Conservation (phyloP, 2,329 filamentous ascomycete species). For the Exophiala xenobiotica region DNA sequence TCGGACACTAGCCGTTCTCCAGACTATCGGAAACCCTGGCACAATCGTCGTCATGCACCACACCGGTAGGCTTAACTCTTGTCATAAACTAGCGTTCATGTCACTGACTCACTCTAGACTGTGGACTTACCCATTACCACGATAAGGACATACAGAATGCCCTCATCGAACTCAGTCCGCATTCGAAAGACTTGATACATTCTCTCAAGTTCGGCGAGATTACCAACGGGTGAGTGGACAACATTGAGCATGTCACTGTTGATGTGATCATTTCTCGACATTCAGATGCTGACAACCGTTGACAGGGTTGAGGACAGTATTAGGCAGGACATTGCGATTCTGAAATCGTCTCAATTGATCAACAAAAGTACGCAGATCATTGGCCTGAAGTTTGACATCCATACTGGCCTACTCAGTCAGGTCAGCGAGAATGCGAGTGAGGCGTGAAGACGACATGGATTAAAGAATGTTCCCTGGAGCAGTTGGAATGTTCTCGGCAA, state of each 20-base stretch:
- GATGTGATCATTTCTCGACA: too few relatives aligned
- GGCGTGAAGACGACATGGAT: too few relatives aligned
- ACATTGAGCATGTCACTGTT: too few relatives aligned
- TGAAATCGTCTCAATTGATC: constrained; percentile 13
- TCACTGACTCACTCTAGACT: constrained; percentile 5
- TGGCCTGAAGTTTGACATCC: constrained; percentile 10
- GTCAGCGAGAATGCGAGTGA: too few relatives aligned
- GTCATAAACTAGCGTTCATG: background rate
- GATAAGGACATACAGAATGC: constrained; percentile 10
- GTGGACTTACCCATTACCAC: constrained; percentile 16
- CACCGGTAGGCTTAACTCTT: constrained; percentile 4
- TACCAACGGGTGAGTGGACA: constrained; percentile 1
- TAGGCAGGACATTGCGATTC: constrained; percentile 8
- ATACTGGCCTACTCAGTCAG: constrained; percentile 9
- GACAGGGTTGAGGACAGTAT: constrained; percentile 14
- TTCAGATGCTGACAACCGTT: background rate
- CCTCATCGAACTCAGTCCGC: constrained; percentile 6
- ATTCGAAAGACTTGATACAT: constrained; percentile 8
- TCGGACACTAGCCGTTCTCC: constrained; percentile 13
- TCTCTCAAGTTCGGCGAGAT: constrained; percentile 11
- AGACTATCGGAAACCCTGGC: constrained; percentile 13
- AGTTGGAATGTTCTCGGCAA: too few relatives aligned
- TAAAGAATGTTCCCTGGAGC: too few relatives aligned
- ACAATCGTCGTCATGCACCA: constrained; percentile 18
- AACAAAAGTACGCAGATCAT: constrained; percentile 13